Conservation (phyloP, 1,284 basidiomycete species). For the Erythrobasidium hasegawianum region DNA sequence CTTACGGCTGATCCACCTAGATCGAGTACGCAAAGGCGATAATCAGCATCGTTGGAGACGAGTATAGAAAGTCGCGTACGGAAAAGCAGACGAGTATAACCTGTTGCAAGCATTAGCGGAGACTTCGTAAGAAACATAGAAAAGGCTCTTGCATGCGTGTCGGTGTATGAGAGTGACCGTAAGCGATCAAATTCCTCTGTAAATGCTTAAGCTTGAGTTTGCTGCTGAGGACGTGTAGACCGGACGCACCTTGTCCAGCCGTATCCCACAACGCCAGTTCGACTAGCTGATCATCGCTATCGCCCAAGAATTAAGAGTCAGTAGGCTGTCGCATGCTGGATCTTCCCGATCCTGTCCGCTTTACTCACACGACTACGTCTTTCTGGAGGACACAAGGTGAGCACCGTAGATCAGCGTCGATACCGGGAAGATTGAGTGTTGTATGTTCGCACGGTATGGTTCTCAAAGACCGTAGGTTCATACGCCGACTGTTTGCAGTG, state of each 20-base stretch:
- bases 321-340: background rate
- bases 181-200: constrained; percentile 87
- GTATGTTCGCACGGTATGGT: constrained; percentile 36
- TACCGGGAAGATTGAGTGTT: background rate
- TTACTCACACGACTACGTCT: constrained; percentile 34
- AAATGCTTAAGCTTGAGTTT: background rate
- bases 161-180: constrained; percentile 84
- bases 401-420: background rate
- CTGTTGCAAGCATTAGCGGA: background rate
- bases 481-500: constrained; percentile 35
- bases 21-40: background rate
- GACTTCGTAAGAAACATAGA: constrained; percentile 15
- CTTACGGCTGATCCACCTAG: constrained; percentile 75
- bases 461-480: constrained; percentile 50
- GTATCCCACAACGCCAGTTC: constrained; percentile 96
- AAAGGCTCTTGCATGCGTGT: constrained; percentile 69
- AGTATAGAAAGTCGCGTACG: too few relatives aligned
- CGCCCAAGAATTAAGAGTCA: constrained; percentile 42
- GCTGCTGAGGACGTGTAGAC: background rate
- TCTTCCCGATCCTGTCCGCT: background rate
- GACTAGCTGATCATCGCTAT: constrained; percentile 73
- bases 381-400: background rate
- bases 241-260: constrained; percentile 61
- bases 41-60: background rate
- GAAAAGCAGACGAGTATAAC: constrained; percentile 86